Percentiles rank a stretch among this genome's conserved stretches.
These are phyloP conservation scores for Aspergillus awamori DNA, from an alignment of 2,329 filamentous ascomycete species.

Conservation along the genomic window DNA sequence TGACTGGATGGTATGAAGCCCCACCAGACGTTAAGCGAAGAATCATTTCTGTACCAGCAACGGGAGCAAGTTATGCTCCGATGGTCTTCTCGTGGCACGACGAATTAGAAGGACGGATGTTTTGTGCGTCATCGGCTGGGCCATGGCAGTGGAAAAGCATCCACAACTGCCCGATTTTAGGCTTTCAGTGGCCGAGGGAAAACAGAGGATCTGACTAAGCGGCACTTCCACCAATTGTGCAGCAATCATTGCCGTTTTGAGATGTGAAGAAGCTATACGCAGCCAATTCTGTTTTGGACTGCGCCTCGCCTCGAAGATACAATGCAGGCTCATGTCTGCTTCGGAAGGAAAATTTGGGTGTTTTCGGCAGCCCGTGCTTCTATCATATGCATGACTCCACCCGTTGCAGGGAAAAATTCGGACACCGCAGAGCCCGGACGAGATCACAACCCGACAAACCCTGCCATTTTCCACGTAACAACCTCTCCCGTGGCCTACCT, in stretches of 20 bases:
- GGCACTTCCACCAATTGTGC: not conserved
- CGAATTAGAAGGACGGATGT: not conserved
- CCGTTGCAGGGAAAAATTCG: not conserved
- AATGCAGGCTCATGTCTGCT: not conserved
- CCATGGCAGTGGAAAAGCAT: not conserved
- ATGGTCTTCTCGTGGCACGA: too few species aligned
- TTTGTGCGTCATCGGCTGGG: not conserved
- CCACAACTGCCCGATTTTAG: not conserved
- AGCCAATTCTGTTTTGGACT: not conserved
- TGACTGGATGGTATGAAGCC: too few species aligned
- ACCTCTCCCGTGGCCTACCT: not conserved
- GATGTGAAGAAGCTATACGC: not conserved
- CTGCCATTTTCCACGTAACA: not conserved
- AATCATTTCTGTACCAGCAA: not conserved
- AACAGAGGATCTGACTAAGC: slow-evolving; percentile 1
- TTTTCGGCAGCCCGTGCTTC: not conserved
- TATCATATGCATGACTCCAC: not conserved
- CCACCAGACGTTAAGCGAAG: too few species aligned
- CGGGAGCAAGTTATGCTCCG: not conserved
- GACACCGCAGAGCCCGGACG: not conserved
- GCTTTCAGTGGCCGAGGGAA: not conserved
- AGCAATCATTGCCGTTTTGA: slow-evolving; percentile 3
- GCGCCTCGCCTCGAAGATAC: not conserved
- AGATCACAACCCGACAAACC: not conserved
- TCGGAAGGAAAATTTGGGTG: not conserved